Evolutionary conservation across 306 rosid genomes (phyloP), one percentile per base, ranked within the genome.

Genomic region (Cicer judaicum): DNA sequence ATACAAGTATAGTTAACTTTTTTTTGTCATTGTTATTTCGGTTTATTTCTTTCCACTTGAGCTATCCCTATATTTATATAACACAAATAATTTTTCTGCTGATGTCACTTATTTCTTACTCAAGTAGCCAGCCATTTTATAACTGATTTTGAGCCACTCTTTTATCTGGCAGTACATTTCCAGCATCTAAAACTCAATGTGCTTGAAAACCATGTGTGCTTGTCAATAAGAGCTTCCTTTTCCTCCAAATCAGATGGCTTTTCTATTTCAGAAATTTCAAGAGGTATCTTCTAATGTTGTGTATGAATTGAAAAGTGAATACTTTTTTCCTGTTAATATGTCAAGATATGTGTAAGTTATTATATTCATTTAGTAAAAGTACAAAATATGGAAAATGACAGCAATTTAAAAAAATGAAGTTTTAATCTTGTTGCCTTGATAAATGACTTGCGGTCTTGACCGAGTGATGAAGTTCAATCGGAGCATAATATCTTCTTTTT

Each of bases 261-360:
- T 88, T 81, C 84, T 93, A 16, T 93, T 93, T 79, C 85, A 86
- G 64, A 90, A 87, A 80, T 91, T 91, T 81, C 98, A 91, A 84
- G 96, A 91, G 96, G 97, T 88, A 68, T 18, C 64, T 72, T 64
- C 78, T 77, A 57, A 14, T 74, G 74, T 75, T 64, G 66, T 49
- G 15, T 10, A 41, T 62, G 1, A 29, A 6, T 59, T 29, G 19
- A 80, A 80, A 49, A 8, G 2, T 64, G 11, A 47, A 52, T 64
- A 10, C 50, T 16, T 53, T 10, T 61, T 55, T 50, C 8, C 55
- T 34, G 42, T 7, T 10, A 61, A 6, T 16, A 40, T 8, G 24
- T 60, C 15, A n/a, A 19, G 67, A 68, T 24, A 52, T 69, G 36
- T 42, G 15, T 50, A 46, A 76, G 48, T 47, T 77, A 11, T 8